A percentile compares a stretch with the other conserved stretches of the same genome.
Conservation (phyloP, 495 filamentous ascomycete genomes). For the Aspergillus egyptiacus region DNA sequence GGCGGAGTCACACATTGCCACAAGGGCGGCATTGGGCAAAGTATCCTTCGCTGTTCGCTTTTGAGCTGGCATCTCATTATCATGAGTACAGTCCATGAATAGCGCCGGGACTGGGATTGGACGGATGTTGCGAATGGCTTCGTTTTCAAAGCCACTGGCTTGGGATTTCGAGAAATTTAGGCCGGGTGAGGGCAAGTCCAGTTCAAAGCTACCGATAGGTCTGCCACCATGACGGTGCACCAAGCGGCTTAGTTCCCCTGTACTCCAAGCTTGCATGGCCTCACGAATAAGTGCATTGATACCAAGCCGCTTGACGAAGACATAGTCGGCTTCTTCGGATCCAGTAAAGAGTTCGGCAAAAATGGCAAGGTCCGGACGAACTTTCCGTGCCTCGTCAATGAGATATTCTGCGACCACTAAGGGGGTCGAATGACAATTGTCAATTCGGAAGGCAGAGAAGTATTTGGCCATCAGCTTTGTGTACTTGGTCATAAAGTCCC, state of each 20-base stretch:
- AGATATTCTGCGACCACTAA: conserved; percentile 89
- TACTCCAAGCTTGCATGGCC: conserved; percentile 98
- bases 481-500: conserved; percentile 93
- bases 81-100: conserved; percentile 99
- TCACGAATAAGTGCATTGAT: conserved; percentile 89
- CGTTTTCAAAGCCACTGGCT: conserved; percentile 39
- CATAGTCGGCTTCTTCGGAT: conserved; percentile 89
- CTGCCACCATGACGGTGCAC: conserved; percentile 92
- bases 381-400: conserved; percentile 81
- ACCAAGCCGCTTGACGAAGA: conserved; percentile 88
- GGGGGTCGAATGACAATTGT: conserved; percentile 97
- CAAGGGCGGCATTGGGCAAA: conserved; percentile 89
- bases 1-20: conserved; percentile 90
- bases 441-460: conserved; percentile 92
- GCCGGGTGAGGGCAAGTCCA: conserved; percentile 52
- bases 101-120: conserved; percentile 81
- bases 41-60: conserved; percentile 94
- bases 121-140: conserved; percentile 68
- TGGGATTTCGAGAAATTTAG: conserved; percentile 27
- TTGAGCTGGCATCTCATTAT: conserved; percentile 94
- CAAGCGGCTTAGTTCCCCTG: conserved; percentile 79
- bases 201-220: conserved; percentile 93
- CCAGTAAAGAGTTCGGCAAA: conserved; percentile 97
- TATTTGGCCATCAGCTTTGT: conserved; percentile 91
- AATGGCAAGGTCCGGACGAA: conserved; percentile 83